Evolutionary conservation across 768 basidiomycete species (phyloP).

Genomic region (Mycena capillaripes): DNA sequence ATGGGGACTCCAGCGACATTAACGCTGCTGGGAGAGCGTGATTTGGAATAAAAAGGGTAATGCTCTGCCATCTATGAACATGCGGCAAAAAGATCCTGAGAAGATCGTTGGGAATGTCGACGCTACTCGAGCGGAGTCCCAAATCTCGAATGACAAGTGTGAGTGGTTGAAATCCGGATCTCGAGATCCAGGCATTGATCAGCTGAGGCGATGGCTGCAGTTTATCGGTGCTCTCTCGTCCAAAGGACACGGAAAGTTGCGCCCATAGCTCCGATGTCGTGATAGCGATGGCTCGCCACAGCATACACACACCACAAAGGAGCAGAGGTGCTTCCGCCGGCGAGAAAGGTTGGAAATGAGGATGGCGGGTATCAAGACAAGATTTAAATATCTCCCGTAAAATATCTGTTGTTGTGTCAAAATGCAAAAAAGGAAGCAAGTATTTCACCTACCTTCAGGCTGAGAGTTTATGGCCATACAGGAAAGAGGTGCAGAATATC

Average conservation of each 20-base stretch:
- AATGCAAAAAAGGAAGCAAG: background rate
- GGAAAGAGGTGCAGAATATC: no score
- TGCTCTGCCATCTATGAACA: slow-evolving; percentile 22
- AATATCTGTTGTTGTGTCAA: slow-evolving; percentile 5
- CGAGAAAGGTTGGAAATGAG: slow-evolving; percentile 15
- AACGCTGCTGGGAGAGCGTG: slow-evolving; percentile 14
- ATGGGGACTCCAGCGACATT: background rate
- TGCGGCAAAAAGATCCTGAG: slow-evolving; percentile 22
- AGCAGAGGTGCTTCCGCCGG: slow-evolving; percentile 25
- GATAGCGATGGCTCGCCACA: slow-evolving; percentile 18
- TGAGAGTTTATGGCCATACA: background rate
- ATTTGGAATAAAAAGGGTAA: slow-evolving; percentile 26
- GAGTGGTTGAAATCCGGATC: slow-evolving; percentile 26
- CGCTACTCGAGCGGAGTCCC: background rate
- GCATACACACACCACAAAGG: slow-evolving; percentile 10
- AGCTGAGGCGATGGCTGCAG: slow-evolving; percentile 1
- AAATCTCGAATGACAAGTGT: slow-evolving; percentile 18
- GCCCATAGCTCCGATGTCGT: slow-evolving; percentile 20
- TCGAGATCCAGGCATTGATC: slow-evolving; percentile 18
- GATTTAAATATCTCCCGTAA: slow-evolving; percentile 26
- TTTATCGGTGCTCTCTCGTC: background rate
- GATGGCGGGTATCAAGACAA: slow-evolving; percentile 11
- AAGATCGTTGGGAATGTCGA: background rate
- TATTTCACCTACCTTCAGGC: background rate
- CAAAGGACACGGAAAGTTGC: slow-evolving; percentile 17